Conservation (phyloP, 108 stramenopile species). For the Skeletonema costatum region DNA sequence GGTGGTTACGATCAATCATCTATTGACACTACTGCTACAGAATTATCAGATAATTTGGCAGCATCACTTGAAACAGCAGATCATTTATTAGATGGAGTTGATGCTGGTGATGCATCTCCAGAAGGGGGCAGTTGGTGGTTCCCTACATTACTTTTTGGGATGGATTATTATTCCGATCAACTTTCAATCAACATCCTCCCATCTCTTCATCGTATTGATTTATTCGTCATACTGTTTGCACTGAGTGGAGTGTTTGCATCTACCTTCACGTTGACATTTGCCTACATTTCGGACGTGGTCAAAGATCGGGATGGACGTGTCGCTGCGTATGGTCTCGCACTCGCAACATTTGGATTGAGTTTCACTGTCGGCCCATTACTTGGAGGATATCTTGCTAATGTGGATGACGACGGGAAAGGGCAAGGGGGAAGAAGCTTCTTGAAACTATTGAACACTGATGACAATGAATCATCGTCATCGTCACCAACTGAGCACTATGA, state of each 20-base stretch:
- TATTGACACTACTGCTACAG: background rate
- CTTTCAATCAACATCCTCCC: background rate
- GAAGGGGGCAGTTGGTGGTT: constrained; percentile 5
- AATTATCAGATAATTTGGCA: background rate
- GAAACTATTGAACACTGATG: constrained; percentile 25
- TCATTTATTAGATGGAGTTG: constrained; percentile 12
- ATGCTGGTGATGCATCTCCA: constrained; percentile 22
- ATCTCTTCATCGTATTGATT: constrained; percentile 30
- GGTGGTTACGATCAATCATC: background rate
- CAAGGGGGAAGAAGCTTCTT: constrained; percentile 53
- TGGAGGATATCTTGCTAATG: constrained; percentile 91
- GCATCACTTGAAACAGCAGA: background rate
- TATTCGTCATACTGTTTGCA: constrained; percentile 78
- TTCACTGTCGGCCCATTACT: constrained; percentile 95
- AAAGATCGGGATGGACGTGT: constrained; percentile 79
- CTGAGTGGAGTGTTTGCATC: constrained; percentile 91
- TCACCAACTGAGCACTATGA: background rate
- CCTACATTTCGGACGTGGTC: constrained; percentile 96
- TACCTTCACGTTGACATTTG: constrained; percentile 97
- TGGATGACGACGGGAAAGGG: constrained; percentile 22
- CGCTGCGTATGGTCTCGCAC: constrained; percentile 94
- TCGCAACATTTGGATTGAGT: constrained; percentile 94
- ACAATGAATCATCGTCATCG: background rate
- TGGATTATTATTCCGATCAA: background rate
- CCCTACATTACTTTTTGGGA: background rate